Base-by-base conservation (phyloP, 2,329 filamentous ascomycete genomes). In the Calonectria hawksworthii region DNA sequence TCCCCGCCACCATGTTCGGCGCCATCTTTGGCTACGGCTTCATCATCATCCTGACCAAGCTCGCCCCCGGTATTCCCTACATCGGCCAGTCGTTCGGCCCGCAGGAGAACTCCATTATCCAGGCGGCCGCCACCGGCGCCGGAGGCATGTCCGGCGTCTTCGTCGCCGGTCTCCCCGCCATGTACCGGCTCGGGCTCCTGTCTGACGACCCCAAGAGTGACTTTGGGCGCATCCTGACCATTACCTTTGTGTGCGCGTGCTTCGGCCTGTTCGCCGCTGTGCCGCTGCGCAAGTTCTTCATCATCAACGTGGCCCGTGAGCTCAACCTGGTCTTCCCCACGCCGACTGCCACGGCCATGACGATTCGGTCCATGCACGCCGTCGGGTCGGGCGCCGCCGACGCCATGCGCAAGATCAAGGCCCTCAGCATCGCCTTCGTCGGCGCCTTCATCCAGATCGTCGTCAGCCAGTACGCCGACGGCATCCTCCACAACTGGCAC, bases 221-320 rank as follows among this genome's bases (percentile, higher is more conserved):
- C 79, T 92, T 92, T 77, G 87, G 87, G 70, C 87, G 90, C 38
- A 88, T 93, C 63, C 86, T 93, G 70, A 90, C 90, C 34, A 87
- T 93, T 76, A 93, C 91, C 2, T 86, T 92, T 54, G 89, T 92
- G 63, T 91, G 90, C 73, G 90, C 89, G 13, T 92, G 92, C 84
- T 93, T 93, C 82, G 92, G 92, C 5, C 88, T 93, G 74, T 92
- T 92, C 82, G 92, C 92, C 77, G 89, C 90, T 64, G 92, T 91
- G 0, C 91, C 91, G 10, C 87, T 93, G 26, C 90, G 92, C 73
- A 93, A 92, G 80, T 93, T 94, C 86, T 94, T 93, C 86, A 90
- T 94, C 82, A 90, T 93, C 82, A 91, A 92, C 73, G 90, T 93
- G 16, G 90, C 90, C 4, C 87, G 91, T 13, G 90, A 93, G 83